These are phyloP conservation scores for Albizia julibrissin DNA, from an alignment of 306 rosid genomes.

Conservation along the genomic window DNA sequence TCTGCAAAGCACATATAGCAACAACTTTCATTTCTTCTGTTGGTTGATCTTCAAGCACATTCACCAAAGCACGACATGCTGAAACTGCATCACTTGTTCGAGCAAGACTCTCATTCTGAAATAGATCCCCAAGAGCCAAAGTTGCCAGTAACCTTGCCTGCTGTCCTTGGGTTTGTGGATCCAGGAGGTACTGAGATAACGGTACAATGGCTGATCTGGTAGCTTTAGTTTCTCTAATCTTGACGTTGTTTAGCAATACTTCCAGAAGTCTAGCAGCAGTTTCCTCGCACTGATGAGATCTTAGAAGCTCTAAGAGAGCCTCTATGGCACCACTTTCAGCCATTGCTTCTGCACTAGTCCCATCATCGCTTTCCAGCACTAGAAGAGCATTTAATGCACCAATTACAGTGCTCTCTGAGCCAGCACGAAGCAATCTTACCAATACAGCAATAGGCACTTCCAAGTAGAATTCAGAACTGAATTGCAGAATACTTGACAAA, in stretches of 20 bases:
- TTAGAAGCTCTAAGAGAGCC: constrained; percentile 92
- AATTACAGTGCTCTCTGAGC: constrained; percentile 75
- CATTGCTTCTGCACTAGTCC: constrained; percentile 96
- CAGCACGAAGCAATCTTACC: constrained; percentile 96
- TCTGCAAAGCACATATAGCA: constrained; percentile 94
- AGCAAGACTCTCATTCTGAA: constrained; percentile 95
- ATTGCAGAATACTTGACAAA: constrained; percentile 87
- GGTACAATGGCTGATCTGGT: constrained; percentile 87
- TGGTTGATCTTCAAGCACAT: constrained; percentile 98
- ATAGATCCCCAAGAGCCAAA: constrained; percentile 96
- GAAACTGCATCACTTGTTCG: constrained; percentile 90
- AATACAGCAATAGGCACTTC: constrained; percentile 96
- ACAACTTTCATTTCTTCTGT: constrained; percentile 99
- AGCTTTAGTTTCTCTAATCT: constrained; percentile 92
- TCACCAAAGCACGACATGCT: constrained; percentile 96
- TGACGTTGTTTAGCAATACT: constrained; percentile 86
- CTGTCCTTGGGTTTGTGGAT: constrained; percentile 97
- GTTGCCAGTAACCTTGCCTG: constrained; percentile 94
- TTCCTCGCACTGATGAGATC: constrained; percentile 95
- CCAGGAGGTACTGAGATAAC: constrained; percentile 93
- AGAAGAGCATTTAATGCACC: constrained; percentile 97
- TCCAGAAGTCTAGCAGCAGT: constrained; percentile 95
- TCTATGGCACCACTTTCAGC: constrained; percentile 98
- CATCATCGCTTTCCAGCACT: constrained; percentile 94
- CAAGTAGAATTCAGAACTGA: constrained; percentile 91